Evolutionary conservation across 805 yeast species (phyloP).

Genomic region (Candida corydali): DNA sequence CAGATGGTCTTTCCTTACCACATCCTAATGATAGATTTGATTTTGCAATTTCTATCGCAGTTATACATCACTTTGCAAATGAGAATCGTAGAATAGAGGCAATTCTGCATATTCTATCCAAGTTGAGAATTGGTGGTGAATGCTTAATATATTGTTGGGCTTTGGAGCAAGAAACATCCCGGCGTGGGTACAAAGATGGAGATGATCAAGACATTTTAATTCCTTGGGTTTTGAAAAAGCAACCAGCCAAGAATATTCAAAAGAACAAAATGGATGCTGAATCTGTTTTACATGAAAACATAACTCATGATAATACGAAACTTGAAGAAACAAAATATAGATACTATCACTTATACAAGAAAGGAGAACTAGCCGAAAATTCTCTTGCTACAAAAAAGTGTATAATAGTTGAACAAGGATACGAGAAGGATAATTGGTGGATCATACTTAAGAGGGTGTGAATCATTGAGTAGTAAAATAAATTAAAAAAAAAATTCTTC

Average conservation of each 20-base stretch:
- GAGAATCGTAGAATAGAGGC: slow-evolving; percentile 75
- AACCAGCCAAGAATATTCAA: slow-evolving; percentile 20
- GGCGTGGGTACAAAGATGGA: slow-evolving; percentile 89
- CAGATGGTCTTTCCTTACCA: slow-evolving; percentile 69
- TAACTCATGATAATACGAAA: slow-evolving; percentile 16
- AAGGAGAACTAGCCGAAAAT: slow-evolving; percentile 79
- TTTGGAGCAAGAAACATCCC: slow-evolving; percentile 78
- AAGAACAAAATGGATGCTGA: slow-evolving; percentile 13
- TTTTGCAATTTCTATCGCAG: slow-evolving; percentile 94
- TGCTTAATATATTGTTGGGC: slow-evolving; percentile 96
- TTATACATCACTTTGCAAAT: slow-evolving; percentile 92
- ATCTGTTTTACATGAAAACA: slow-evolving; percentile 6
- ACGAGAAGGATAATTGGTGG: slow-evolving; percentile 97
- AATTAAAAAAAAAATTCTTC: neutral
- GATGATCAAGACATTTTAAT: slow-evolving; percentile 92
- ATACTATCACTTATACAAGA: slow-evolving; percentile 79
- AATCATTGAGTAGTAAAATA: neutral
- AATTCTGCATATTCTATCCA: slow-evolving; percentile 60
- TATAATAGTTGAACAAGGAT: slow-evolving; percentile 63
- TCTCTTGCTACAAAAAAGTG: slow-evolving; percentile 68
- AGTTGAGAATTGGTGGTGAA: slow-evolving; percentile 56
- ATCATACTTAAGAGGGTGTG: slow-evolving; percentile 20
- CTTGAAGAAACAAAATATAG: slow-evolving; percentile 59
- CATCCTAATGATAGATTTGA: slow-evolving; percentile 45
- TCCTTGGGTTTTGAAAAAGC: slow-evolving; percentile 83